Evolutionary conservation across 257 asterid genomes (phyloP), one percentile per base, ranked within the genome.

Genomic region (Sherardia arvensis): DNA sequence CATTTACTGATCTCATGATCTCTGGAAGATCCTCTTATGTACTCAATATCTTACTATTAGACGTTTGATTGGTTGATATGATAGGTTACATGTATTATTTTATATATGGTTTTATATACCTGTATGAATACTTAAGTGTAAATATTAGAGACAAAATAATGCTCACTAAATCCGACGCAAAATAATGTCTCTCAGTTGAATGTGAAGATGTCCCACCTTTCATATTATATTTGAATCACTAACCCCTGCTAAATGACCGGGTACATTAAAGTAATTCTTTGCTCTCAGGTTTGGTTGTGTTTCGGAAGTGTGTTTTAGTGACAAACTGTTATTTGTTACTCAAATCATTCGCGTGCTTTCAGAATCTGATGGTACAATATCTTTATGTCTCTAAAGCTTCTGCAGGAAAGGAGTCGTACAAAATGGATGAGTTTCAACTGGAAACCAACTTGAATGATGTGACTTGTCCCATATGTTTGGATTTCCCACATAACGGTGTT

Each of bases 401-500:
- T 69, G 76, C 64, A 70, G 77, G 61, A 62, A 74, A 70, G 38
- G 70, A 54, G 78, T 68, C 68, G 59, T 33, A 23, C 38, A 40
- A 40, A 62, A 81, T 79, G 87, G 95, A 82, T 65, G 92, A 80
- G 65, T 77, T 88, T 70, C 88, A 82, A 73, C 69, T 86, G 62
- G 76, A 66, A 64, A 79, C 88, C 64, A 84, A 79, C 71, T 86
- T 86, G 90, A 81, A 82, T 66, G 88, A 88, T 62, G 74, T 86
- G 64, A 81, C 69, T 28, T 88, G 96, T 63, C 96, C 96, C 71
- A 88, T 88, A 74, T 88, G 95, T 77, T 73, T 86, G 74, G 88
- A 86, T 66, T 82, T 77, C 47, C 96, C 96, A 20, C 96, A 88
- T 80, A 88, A 88, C 28, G 77, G 88, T 22, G 95, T 88, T 64